Base-by-base conservation (phyloP, 495 filamentous ascomycete species). In the Stereocaulon alpinum region DNA sequence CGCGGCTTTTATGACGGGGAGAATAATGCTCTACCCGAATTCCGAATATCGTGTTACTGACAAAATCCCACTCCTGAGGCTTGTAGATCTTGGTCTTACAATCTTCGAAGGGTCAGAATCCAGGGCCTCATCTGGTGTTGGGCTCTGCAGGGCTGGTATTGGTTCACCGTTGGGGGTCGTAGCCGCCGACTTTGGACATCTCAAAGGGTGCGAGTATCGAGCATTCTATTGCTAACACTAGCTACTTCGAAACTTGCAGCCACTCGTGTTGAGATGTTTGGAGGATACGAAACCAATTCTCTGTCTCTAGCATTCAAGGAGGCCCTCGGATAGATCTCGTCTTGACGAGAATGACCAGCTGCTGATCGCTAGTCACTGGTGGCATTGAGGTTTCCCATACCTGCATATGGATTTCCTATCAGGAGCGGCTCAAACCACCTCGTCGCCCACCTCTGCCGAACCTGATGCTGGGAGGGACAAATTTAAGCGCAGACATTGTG, bases 401-500 rank as follows among this genome's bases (percentile, higher is more conserved):
- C 0, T 12, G 34, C 34, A 9, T 9, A 12, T 37, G 34, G 7
- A 15, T n/a, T 24, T 6, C 37, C 14, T 40, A 14, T 67, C 54
- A 68, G 32, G 56, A 59, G 20, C 63, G 53, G 53, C 60, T 56
- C 11, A 73, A 62, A 6, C 72, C 73, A 22, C 64, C 66, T 64
- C 74, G 78, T 27, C 77, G 76, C 55, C 78, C 75, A 55, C 82
- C 78, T 56, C 83, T 73, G 14, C 87, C 87, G 63, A 89, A 88
- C 20, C 81, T 77, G 29, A 96, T 78, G 65, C 85, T 91, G 15
- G 78, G 71, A 18, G 91, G 91, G 9, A 95, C 82, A 67, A 96
- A 91, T 50, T 83, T 86, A 41, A 96, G 71, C 0, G 86, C 78
- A 6, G 88, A 87, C 89, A 96, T 91, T 5, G 87, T 88, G 30